Evolutionary conservation across 108 stramenopile species (phyloP), one percentile per base, ranked within the genome.

Genomic region (Skeletonema grethae): DNA sequence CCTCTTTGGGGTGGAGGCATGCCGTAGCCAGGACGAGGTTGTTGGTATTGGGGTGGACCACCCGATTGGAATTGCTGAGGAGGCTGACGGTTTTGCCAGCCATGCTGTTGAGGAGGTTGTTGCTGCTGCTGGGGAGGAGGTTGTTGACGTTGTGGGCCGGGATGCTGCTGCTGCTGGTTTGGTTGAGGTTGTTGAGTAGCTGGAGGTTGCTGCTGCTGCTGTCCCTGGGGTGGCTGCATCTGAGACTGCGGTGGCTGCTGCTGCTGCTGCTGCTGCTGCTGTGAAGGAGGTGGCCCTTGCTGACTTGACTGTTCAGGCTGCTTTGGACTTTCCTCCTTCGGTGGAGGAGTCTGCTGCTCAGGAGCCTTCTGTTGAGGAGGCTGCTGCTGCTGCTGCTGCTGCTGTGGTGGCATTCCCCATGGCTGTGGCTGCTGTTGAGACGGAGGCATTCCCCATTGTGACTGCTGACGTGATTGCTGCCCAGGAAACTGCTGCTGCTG

Each of bases 21-120:
- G 10, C 69, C 76, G 16, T 59, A 77, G 20, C 69, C 76, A 13
- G 76, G 76, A 58, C 76, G 63, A 57, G 48, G 70, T 38, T 66
- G 69, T 11, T 64, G 65, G 13, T 76, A 60, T 61, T 63, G 69
- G 9, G 34, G 22, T 8, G 30, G 75, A 53, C 20, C 20, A 53
- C 50, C 50, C 4, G 50, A 24, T 7, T 22, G 50, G 9, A n/a
- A 53, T 53, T 71, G 63, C 22, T 71, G 63, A 16, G 62, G 63
- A 39, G 13, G 39, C 41, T 72, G 48, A 20, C 61, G 30, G 6
- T 65, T 64, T 32, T 28, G 63, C 50, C 34, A 65, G 16, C 64
- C 70, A 11, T 20, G 71, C 3, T 45, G 32, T 34, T 34, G 32
- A 34, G 32, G 28, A 48, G 41, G 63, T 24, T 22, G 64, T 31